These are phyloP conservation scores for Haberlea rhodopensis DNA, from an alignment of 257 asterid species.

Conservation along the genomic window DNA sequence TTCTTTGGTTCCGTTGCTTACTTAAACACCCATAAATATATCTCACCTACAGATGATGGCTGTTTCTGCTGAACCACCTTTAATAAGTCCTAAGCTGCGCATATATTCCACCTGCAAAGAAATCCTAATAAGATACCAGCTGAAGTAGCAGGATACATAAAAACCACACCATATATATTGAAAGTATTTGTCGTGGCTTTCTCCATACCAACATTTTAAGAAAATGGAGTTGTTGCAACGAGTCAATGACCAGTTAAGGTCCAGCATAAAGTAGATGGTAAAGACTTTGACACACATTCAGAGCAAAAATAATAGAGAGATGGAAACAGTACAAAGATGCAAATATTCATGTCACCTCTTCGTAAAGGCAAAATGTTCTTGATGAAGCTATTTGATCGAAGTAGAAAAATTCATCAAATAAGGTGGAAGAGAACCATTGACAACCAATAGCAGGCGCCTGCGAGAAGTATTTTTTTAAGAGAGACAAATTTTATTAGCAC, in stretches of 20 bases:
- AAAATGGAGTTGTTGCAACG: neutral
- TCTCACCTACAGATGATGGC: slow-evolving; percentile 86
- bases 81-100: slow-evolving; percentile 68
- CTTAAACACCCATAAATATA: neutral
- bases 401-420: slow-evolving; percentile 47
- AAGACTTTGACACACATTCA: neutral
- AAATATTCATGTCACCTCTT: slow-evolving; percentile 28
- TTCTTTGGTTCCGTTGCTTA: no score
- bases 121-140: slow-evolving; percentile 10
- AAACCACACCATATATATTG: neutral
- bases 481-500: neutral
- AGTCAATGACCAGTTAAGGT: slow-evolving; percentile 3
- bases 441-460: slow-evolving; percentile 84
- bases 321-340: neutral
- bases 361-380: slow-evolving; percentile 87
- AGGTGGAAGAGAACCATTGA: slow-evolving; percentile 78
- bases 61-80: slow-evolving; percentile 77
- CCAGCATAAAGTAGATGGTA: neutral
- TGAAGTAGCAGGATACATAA: slow-evolving; percentile 12
- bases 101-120: slow-evolving; percentile 66
- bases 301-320: neutral
- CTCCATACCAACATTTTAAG: neutral
- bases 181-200: no score
- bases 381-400: slow-evolving; percentile 66
- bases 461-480: slow-evolving; percentile 16